A percentile compares a stretch with the other conserved stretches of the same genome.
These are phyloP conservation scores for Ustilago nuda DNA, from an alignment of 1,284 basidiomycete genomes.

Conservation along the genomic window DNA sequence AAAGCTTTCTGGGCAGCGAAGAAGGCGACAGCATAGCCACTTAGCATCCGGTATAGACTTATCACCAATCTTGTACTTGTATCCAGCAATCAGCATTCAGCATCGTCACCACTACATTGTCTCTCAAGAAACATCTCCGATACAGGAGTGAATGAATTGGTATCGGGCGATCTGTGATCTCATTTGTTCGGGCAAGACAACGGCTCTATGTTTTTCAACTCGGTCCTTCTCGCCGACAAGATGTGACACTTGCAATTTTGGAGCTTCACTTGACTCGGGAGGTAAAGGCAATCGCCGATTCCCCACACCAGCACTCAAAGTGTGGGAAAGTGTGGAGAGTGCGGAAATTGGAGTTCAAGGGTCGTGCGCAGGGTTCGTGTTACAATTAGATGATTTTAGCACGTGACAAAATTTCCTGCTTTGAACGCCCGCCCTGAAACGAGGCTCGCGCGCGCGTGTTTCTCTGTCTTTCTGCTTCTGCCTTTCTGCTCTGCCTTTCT, in stretches of 20 bases:
- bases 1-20: slow-evolving; percentile 43
- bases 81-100: slow-evolving; percentile 3
- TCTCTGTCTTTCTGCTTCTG: neutral
- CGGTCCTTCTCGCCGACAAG: neutral
- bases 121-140: no score
- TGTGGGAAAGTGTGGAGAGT: no score
- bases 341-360: no score
- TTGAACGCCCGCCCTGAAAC: neutral
- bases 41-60: neutral
- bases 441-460: slow-evolving; percentile 3
- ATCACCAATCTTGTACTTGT: slow-evolving; percentile 28
- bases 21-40: slow-evolving; percentile 3
- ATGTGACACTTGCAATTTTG: no score
- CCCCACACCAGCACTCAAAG: no score
- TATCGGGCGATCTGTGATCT: no score
- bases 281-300: no score
- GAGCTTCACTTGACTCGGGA: no score
- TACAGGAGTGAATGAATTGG: no score
- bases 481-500: neutral
- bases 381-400: no score
- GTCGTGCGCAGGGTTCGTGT: no score
- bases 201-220: neutral
- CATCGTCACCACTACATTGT: neutral
- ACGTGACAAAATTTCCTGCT: no score
- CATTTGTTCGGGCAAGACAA: neutral